Conservation (phyloP, 768 basidiomycete genomes). For the Suillus cothurnatus region DNA sequence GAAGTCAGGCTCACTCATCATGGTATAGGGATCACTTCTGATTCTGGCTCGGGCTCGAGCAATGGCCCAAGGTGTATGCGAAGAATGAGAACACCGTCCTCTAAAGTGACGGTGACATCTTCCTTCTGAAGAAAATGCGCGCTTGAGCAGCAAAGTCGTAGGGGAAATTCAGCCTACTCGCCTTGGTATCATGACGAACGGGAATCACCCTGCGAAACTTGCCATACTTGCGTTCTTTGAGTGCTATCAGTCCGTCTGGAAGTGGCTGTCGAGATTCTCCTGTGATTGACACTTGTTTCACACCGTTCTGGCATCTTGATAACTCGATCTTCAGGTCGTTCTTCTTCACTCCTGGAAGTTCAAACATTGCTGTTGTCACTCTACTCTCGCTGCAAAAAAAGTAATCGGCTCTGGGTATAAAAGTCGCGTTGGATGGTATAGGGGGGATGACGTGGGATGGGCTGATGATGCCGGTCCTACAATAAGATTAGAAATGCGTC, state of each 20-base stretch:
- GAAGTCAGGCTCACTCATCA: constrained; percentile 40
- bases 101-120: constrained; percentile 56
- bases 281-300: constrained; percentile 60
- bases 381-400: constrained; percentile 54
- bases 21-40: constrained; percentile 52
- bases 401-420: constrained; percentile 61
- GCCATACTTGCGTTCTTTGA: constrained; percentile 60
- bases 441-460: constrained; percentile 22
- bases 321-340: constrained; percentile 60
- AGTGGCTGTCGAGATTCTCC: constrained; percentile 49
- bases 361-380: constrained; percentile 60
- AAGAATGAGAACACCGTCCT: constrained; percentile 62
- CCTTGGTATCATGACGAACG: constrained; percentile 59
- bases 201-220: constrained; percentile 50
- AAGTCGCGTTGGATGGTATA: constrained; percentile 23
- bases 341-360: constrained; percentile 68
- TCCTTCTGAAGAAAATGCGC: constrained; percentile 41
- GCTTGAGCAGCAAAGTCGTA: constrained; percentile 2
- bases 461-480: constrained; percentile 26
- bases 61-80: constrained; percentile 54
- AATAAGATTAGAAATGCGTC: constrained; percentile 11
- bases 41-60: constrained; percentile 42
- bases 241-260: constrained; percentile 41
- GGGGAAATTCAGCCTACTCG: constrained; percentile 34
- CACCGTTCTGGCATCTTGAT: constrained; percentile 63